Conservation (phyloP, 2,329 filamentous ascomycete species). For the Phymatotrichopsis omnivora region DNA sequence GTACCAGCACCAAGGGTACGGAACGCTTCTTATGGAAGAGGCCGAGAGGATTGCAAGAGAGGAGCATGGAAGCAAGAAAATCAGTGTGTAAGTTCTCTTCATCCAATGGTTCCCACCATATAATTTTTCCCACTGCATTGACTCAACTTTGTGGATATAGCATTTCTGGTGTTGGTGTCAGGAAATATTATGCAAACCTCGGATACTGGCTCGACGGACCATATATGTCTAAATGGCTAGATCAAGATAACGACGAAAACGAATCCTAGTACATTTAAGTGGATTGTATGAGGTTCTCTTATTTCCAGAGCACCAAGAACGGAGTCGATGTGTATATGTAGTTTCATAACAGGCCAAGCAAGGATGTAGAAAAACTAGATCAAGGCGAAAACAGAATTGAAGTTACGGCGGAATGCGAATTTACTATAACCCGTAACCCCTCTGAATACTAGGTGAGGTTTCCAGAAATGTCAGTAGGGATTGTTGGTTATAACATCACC, state of each 20-base stretch:
- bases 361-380: too few relatives aligned
- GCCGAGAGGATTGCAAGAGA: conserved; percentile 89
- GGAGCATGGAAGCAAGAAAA: conserved; percentile 87
- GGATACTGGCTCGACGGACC: conserved; percentile 91
- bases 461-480: too few relatives aligned
- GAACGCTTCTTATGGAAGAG: conserved; percentile 93
- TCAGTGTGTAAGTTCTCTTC: conserved; percentile 52
- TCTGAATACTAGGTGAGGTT: too few relatives aligned
- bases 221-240: conserved; percentile 42
- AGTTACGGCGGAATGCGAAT: too few relatives aligned
- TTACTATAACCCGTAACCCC: too few relatives aligned
- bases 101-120: not conserved
- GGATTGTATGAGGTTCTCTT: too few relatives aligned
- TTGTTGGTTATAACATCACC: too few relatives aligned
- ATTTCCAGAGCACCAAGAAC: not conserved
- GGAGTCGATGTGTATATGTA: not conserved
- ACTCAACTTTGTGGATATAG: conserved; percentile 20
- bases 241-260: conserved; percentile 36
- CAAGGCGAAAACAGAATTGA: too few relatives aligned
- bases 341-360: too few relatives aligned
- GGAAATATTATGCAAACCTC: conserved; percentile 87
- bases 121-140: too few relatives aligned
- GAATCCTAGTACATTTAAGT: too few relatives aligned
- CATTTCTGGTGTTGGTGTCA: conserved; percentile 92
- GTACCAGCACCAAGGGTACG: conserved; percentile 97